Percentiles rank a stretch among this genome's conserved stretches.
Conservation (phyloP, 1,284 basidiomycete genomes). For the Blastosporella zonata region DNA sequence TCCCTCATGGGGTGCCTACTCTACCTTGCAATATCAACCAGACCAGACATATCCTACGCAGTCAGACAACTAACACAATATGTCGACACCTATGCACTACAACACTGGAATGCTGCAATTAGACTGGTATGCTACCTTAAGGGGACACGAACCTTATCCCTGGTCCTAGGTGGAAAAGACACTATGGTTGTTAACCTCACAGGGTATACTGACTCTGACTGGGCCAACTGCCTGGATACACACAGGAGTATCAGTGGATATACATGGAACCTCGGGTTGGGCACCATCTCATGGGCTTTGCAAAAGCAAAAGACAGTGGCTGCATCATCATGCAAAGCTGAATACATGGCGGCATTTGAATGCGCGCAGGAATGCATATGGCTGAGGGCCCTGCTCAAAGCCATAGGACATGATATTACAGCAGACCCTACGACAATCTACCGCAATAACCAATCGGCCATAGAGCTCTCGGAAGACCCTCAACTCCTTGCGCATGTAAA, state of each 20-base stretch:
- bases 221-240: constrained; percentile 2
- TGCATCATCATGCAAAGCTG: background rate
- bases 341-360: constrained; percentile 3
- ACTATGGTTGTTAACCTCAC: background rate
- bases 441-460: background rate
- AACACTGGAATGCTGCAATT: background rate
- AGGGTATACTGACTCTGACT: constrained; percentile 1
- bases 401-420: background rate
- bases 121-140: background rate
- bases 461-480: background rate
- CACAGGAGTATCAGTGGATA: background rate
- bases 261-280: background rate
- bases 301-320: background rate
- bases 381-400: background rate
- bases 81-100: background rate
- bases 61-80: background rate
- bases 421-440: background rate
- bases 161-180: background rate
- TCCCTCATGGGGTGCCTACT: background rate
- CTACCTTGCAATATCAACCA: background rate
- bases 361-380: constrained; percentile 1
- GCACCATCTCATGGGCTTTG: background rate
- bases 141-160: background rate
- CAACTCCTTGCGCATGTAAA: background rate
- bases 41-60: background rate